Evolutionary conservation across 106 monocot genomes (phyloP), one percentile per base, ranked within the genome.

Genomic region (Dioscorea dumetorum): DNA sequence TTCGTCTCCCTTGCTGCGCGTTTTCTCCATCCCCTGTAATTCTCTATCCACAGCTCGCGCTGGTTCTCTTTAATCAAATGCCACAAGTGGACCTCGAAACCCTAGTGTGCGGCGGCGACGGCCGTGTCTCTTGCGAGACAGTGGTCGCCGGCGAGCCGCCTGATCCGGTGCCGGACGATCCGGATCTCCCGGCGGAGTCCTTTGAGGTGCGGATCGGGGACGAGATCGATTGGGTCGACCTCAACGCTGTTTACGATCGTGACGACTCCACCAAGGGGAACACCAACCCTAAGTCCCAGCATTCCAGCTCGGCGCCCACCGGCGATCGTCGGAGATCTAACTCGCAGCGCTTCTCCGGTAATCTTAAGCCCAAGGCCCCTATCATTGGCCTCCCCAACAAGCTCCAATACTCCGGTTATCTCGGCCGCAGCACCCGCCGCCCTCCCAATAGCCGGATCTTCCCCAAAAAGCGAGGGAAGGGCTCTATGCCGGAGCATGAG

Each of bases 311-410:
- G 28, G 15, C 33, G 0, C 19, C 6, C 49, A 66, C 51, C 9
- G 13, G 11, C 7, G 19, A 33, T 14, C 56, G 22, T 11, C 48
- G 28, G 12, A 63, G 57, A 2, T 72, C 80, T 21, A 77, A 58
- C 35, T 91, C 91, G 13, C 87, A 91, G 78, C 33, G 87, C 33
- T 84, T 82, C 72, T 82, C 87, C 52, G 84, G 84, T 20, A 84
- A 76, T 56, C 76, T 84, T 16, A 88, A 80, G 60, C 60, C 87
- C 28, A 81, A 77, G 61, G 61, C 93, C 33, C 87, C 79, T 2
- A 87, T 91, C 77, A 85, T 91, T 63, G 91, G 67, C 2, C 68
- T 87, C 22, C 82, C 91, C 4, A 77, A 77, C 56, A 87, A 78
- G 35, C 49, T 88, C 70, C 85, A 80, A 33, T 74, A 77, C 74